Percentiles rank a stretch among this genome's conserved stretches.
Evolutionary conservation across 148 eudicot genomes (phyloP).

Genomic region (Cornus controversa): DNA sequence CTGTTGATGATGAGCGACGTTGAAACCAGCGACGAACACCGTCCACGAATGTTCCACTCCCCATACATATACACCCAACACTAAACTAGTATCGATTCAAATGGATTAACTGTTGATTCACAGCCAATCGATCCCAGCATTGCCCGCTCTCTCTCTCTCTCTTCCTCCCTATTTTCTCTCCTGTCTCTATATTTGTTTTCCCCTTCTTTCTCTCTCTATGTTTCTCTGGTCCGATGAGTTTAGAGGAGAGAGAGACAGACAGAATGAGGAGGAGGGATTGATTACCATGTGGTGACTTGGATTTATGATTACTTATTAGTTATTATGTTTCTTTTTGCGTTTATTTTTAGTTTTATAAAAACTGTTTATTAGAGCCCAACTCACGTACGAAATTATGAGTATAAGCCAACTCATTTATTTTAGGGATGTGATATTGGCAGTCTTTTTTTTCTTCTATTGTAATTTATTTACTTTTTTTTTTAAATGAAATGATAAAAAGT

Average conservation of each 20-base stretch:
- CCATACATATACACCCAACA: neutral
- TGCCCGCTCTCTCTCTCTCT: slow-evolving; percentile 9
- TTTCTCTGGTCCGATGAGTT: neutral
- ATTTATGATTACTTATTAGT: no score
- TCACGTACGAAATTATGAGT: no score
- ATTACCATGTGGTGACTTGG: no score
- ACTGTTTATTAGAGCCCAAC: no score
- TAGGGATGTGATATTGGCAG: no score
- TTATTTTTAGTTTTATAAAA: no score
- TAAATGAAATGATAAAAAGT: no score
- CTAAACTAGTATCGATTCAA: neutral
- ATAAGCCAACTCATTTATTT: no score
- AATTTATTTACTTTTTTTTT: no score
- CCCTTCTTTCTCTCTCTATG: neutral
- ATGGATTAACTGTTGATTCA: neutral
- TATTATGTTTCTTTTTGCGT: no score
- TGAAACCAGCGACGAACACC: slow-evolving; percentile 10
- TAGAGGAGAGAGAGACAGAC: neutral
- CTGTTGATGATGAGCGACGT: neutral
- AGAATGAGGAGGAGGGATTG: no score
- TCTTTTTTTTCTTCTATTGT: no score
- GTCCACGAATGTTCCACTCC: slow-evolving; percentile 7
- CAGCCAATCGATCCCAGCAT: slow-evolving; percentile 10
- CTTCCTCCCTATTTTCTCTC: neutral
- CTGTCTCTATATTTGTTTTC: neutral